Percentiles rank a stretch among this genome's conserved stretches.
Evolutionary conservation across 2,329 filamentous ascomycete genomes (phyloP).

Genomic region (Tothia fuscella): DNA sequence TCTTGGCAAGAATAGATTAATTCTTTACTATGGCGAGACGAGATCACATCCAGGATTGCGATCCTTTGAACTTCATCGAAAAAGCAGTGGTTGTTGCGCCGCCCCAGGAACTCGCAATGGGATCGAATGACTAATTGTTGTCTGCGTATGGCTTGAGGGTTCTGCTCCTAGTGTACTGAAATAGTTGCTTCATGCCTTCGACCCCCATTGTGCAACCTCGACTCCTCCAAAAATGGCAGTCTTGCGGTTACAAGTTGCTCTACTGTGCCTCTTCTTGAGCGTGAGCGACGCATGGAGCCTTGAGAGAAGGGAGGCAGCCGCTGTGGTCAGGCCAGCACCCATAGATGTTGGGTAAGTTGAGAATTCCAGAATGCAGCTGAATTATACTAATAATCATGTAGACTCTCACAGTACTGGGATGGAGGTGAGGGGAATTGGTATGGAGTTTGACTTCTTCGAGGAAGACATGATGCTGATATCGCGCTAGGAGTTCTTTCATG

Average conservation of each 20-base stretch:
- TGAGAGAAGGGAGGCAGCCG: neutral
- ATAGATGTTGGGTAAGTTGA: too few species aligned
- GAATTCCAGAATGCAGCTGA: too few species aligned
- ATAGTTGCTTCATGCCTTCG: neutral
- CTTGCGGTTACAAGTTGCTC: neutral
- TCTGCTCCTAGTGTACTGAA: neutral
- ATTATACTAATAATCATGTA: neutral
- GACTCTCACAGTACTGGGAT: neutral
- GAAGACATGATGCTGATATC: neutral
- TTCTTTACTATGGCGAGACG: neutral
- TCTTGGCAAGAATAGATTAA: neutral
- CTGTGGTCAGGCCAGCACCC: too few species aligned
- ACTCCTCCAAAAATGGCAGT: neutral
- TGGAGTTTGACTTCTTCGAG: neutral
- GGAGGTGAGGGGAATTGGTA: constrained; percentile 3
- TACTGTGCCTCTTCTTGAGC: neutral
- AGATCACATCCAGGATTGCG: neutral
- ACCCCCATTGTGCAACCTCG: neutral
- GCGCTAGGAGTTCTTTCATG: neutral
- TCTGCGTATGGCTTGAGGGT: neutral
- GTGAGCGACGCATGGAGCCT: neutral
- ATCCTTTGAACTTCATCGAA: neutral
- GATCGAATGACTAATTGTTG: neutral
- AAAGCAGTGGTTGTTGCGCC: neutral
- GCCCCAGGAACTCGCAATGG: too few species aligned